Base-by-base conservation (phyloP, 2,329 filamentous ascomycete genomes). In the Penicillium sp. region DNA sequence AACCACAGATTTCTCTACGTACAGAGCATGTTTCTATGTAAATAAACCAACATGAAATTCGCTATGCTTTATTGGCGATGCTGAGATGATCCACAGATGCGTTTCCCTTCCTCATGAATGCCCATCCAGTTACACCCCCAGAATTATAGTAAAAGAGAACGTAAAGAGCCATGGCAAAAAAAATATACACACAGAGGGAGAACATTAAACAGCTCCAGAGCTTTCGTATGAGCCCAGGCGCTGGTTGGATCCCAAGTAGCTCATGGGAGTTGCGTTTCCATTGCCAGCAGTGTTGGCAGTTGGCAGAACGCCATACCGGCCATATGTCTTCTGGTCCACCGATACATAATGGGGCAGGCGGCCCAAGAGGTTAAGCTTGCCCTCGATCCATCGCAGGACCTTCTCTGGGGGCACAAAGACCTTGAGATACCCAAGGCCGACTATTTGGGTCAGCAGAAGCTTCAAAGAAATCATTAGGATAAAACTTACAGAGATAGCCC, bases 251-350 rank as follows among this genome's bases (percentile, higher is more conserved):
- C 84, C 86, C 45, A 90, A 79, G 57, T 90, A 83, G 54, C 86
- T 86, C 65, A 89, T 79, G 14, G 77, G 75, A 35, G 78, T 74
- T 29, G 71, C 69, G 44, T 52, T 64, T 24, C 56, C 77, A 62
- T 51, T 74, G 65, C 27, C 70, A n/a, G 64, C 59, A 19, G 68
- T 51, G 39, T 62, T 71, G 21, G 74, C 80, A 1, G 86, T 82
- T 2, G 93, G 93, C 55, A 98, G 79, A 14, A 97, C 90, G 2
- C 93, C 93, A 68, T 96, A 97, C 52, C 93, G 84, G 8, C 93
- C 93, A 69, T 93, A 96, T 6, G 91, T 96, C 82, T 96, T 97
- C 76, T 96, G 93, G 70, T 98, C 93, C 16, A 97, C 88, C 55
- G 90, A 96, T 48, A 98, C 89, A 69, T 96, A 98, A 76, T 96